These are phyloP conservation scores for Colletotrichum gloeosporioides DNA, from an alignment of 2,329 filamentous ascomycete species.

Conservation along the genomic window DNA sequence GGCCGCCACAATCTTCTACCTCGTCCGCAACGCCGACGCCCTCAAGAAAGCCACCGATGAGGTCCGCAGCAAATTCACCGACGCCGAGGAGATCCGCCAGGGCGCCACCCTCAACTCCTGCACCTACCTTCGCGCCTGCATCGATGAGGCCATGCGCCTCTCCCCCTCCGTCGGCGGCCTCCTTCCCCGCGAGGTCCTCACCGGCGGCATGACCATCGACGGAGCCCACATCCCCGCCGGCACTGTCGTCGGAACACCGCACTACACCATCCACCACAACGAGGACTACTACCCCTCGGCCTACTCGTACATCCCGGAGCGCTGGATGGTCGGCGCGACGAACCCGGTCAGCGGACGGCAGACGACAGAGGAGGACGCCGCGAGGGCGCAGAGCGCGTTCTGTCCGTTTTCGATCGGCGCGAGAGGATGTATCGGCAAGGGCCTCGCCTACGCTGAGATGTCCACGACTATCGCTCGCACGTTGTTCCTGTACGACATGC, in stretches of 20 bases:
- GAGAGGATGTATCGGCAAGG: constrained; percentile 75
- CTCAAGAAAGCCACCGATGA: constrained; percentile 55
- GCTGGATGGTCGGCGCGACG: constrained; percentile 62
- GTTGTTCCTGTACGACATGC: constrained; percentile 66
- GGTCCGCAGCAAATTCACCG: constrained; percentile 54
- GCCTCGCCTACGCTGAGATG: constrained; percentile 72
- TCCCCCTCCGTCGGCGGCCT: constrained; percentile 66
- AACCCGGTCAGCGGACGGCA: constrained; percentile 39
- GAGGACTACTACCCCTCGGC: constrained; percentile 65
- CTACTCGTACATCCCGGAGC: constrained; percentile 65
- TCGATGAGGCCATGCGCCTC: constrained; percentile 70
- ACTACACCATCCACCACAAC: constrained; percentile 75
- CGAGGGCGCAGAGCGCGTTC: constrained; percentile 69
- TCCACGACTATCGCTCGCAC: constrained; percentile 65
- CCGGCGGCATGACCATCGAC: constrained; percentile 60
- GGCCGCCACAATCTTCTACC: constrained; percentile 68
- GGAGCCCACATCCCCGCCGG: constrained; percentile 61
- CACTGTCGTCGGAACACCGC: constrained; percentile 67
- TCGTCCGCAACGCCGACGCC: constrained; percentile 55
- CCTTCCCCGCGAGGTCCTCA: constrained; percentile 63
- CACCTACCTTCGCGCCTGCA: constrained; percentile 66
- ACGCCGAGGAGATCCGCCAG: constrained; percentile 60
- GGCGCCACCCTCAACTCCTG: constrained; percentile 55
- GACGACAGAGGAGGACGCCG: constrained; percentile 56
- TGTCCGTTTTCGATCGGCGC: constrained; percentile 77